Conservation (phyloP, 495 filamentous ascomycete genomes). For the Talaromyces liani region DNA sequence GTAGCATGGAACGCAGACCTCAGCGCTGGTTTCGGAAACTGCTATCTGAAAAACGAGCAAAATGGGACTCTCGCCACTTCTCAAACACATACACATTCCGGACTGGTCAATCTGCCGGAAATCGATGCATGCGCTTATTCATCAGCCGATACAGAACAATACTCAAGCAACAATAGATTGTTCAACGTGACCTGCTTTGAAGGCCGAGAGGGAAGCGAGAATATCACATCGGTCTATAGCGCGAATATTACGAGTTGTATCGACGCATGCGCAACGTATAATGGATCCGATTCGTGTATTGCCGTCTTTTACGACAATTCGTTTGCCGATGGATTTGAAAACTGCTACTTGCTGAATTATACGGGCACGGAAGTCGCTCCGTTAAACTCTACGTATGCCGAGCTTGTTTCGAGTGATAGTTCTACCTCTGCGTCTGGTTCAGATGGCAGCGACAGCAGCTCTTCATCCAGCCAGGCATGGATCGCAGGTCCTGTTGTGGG, state of each 20-base stretch:
- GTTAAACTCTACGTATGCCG: neutral
- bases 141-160: neutral
- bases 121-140: neutral
- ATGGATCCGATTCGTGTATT: neutral
- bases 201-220: neutral
- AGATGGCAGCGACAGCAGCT: neutral
- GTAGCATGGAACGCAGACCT: slow-evolving; percentile 4
- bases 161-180: neutral
- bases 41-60: slow-evolving; percentile 4
- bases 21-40: slow-evolving; percentile 1
- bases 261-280: neutral
- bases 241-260: slow-evolving; percentile 3
- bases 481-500: slow-evolving; percentile 3
- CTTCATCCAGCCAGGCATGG: slow-evolving; percentile 1
- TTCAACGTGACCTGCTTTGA: slow-evolving; percentile 5
- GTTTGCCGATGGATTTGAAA: slow-evolving; percentile 2
- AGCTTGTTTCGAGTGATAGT: neutral
- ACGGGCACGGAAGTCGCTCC: neutral
- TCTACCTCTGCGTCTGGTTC: neutral
- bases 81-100: neutral
- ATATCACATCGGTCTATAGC: neutral
- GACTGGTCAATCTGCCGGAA: neutral
- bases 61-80: neutral
- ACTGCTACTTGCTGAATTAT: slow-evolving; percentile 3
- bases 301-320: slow-evolving; percentile 5